phyloP scores from a whole-genome alignment of 1,284 basidiomycete species.

The Irpex sp. region DNA sequence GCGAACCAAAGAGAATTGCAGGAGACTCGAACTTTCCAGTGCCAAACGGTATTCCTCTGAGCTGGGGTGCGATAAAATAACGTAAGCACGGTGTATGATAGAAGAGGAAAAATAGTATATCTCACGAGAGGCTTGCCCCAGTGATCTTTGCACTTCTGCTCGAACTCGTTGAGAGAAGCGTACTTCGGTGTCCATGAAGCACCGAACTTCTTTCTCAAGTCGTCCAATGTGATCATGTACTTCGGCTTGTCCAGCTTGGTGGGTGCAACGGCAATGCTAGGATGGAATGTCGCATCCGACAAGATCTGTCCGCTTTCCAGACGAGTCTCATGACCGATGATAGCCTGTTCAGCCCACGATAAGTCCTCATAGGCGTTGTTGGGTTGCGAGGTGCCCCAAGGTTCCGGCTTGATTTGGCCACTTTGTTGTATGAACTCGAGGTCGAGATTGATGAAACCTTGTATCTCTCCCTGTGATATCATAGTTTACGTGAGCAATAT shows the following conservation, averaged over 20 bases:
- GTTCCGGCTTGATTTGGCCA: neutral
- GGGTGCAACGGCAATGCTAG: constrained; percentile 4
- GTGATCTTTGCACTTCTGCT: constrained; percentile 10
- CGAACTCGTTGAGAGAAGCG: constrained; percentile 14
- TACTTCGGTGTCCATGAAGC: constrained; percentile 10
- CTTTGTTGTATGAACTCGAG: constrained; percentile 19
- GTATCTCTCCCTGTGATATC: constrained; percentile 16
- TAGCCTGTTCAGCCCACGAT: neutral
- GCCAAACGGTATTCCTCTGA: neutral
- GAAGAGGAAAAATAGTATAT: neutral
- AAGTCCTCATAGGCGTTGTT: constrained; percentile 2
- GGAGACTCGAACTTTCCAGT: neutral
- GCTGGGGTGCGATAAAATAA: neutral
- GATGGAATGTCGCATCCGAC: neutral
- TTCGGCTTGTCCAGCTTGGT: constrained; percentile 4
- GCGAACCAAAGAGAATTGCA: neutral
- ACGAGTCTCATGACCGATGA: constrained; percentile 2
- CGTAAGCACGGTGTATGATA: neutral
- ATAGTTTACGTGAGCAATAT: neutral
- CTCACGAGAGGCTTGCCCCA: constrained; percentile 3
- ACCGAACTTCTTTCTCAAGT: constrained; percentile 14
- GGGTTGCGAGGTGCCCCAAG: constrained; percentile 17
- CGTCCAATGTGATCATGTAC: constrained; percentile 10
- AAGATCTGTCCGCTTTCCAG: neutral
- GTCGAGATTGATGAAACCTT: constrained; percentile 18